These are phyloP conservation scores for Nannochloris sp. DNA, from an alignment of 139 green algal species.

Conservation along the genomic window DNA sequence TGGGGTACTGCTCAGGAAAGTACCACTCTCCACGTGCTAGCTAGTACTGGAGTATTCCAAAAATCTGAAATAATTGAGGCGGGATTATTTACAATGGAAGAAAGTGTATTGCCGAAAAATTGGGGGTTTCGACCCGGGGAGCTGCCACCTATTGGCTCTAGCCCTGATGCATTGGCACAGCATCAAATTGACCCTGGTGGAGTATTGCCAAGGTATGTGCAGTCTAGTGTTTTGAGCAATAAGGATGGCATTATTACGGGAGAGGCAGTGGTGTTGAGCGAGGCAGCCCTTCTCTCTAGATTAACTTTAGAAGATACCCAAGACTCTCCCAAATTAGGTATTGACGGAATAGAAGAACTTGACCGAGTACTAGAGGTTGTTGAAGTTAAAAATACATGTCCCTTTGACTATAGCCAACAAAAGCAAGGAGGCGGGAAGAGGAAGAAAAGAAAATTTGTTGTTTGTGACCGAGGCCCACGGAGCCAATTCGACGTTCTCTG, in stretches of 20 bases:
- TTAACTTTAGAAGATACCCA: not conserved
- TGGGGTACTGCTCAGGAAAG: conserved; percentile 63
- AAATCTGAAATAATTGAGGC: conserved; percentile 25
- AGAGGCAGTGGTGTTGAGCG: too few relatives aligned
- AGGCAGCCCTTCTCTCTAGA: too few relatives aligned
- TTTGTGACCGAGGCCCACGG: conserved; percentile 33
- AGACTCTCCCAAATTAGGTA: too few relatives aligned
- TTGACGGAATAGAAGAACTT: too few relatives aligned
- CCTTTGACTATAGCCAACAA: conserved; percentile 36
- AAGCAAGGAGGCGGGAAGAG: not conserved
- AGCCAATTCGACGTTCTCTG: conserved; percentile 33
- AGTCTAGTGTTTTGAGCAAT: too few relatives aligned
- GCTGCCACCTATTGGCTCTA: conserved; percentile 55
- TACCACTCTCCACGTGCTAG: conserved; percentile 34
- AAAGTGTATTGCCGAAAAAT: not conserved
- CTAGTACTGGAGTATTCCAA: not conserved
- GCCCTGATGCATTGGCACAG: conserved; percentile 47
- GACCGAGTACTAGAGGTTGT: conserved; percentile 46
- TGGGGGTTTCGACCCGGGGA: conserved; percentile 19
- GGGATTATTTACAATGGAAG: conserved; percentile 38
- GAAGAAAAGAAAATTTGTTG: conserved; percentile 1
- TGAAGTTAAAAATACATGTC: conserved; percentile 73
- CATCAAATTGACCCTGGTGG: conserved; percentile 4
- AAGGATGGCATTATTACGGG: not conserved
- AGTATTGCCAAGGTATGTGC: not conserved